A percentile compares a stretch with the other conserved stretches of the same genome.
phyloP scores from a whole-genome alignment of 352 stramenopile species.

The Albugo laibachii region DNA sequence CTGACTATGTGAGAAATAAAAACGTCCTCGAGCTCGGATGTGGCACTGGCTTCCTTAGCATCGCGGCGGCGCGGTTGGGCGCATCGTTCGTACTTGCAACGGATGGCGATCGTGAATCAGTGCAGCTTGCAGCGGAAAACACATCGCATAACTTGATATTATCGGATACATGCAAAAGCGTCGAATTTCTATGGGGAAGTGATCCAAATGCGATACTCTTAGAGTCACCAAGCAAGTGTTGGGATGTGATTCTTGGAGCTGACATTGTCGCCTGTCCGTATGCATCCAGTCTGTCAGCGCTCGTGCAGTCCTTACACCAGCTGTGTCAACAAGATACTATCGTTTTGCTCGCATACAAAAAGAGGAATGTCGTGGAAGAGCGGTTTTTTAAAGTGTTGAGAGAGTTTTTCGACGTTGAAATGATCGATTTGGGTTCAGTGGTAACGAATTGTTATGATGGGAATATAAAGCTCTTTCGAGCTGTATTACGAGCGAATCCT shows the following conservation, averaged over 20 bases:
- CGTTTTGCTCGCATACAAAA: slow-evolving; percentile 61
- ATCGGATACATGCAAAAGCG: slow-evolving; percentile 4
- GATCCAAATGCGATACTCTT: slow-evolving; percentile 34
- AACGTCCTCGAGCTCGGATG: slow-evolving; percentile 53
- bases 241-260: slow-evolving; percentile 54
- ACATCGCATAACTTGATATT: slow-evolving; percentile 17
- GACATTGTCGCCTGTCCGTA: slow-evolving; percentile 76
- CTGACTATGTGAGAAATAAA: slow-evolving; percentile 22
- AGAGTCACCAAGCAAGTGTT: slow-evolving; percentile 18
- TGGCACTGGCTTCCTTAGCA: slow-evolving; percentile 45
- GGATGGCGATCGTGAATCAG: slow-evolving; percentile 46
- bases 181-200: background rate
- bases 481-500: no score
- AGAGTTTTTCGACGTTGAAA: slow-evolving; percentile 21
- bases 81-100: slow-evolving; percentile 30
- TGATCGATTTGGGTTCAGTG: slow-evolving; percentile 9
- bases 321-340: slow-evolving; percentile 20
- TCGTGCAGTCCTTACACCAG: slow-evolving; percentile 28
- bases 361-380: slow-evolving; percentile 34
- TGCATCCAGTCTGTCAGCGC: slow-evolving; percentile 30
- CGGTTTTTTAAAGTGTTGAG: slow-evolving; percentile 40
- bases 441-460: no score
- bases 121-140: slow-evolving; percentile 42
- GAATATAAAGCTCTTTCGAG: no score
- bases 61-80: slow-evolving; percentile 34